Evolutionary conservation across 768 basidiomycete species (phyloP).

Genomic region (Leccinum aurantiacum): DNA sequence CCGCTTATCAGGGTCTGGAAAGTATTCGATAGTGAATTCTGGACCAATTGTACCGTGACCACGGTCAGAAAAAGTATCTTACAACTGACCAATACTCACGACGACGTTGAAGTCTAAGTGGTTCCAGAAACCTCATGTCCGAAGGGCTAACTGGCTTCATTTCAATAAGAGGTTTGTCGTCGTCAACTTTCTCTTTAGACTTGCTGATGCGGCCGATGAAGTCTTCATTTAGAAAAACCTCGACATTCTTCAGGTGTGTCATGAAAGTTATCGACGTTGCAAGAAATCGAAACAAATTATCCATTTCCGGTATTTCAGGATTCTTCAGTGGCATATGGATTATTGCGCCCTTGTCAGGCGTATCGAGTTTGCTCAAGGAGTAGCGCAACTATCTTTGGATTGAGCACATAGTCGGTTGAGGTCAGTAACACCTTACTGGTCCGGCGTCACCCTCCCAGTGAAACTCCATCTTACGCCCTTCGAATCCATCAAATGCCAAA

Average conservation of each 20-base stretch:
- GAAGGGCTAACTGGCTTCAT: conserved; percentile 51
- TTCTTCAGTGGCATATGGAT: conserved; percentile 86
- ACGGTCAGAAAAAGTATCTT: not conserved
- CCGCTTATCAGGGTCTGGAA: not conserved
- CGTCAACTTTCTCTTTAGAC: conserved; percentile 45
- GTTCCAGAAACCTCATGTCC: conserved; percentile 57
- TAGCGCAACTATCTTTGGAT: conserved; percentile 55
- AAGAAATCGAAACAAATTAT: conserved; percentile 86
- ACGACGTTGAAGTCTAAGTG: conserved; percentile 56
- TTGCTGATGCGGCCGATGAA: conserved; percentile 65
- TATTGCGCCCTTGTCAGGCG: conserved; percentile 60
- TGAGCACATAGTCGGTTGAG: not conserved
- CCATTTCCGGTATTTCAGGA: conserved; percentile 66
- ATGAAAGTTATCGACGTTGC: conserved; percentile 92
- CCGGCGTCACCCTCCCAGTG: conserved; percentile 79
- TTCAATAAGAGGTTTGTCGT: conserved; percentile 47
- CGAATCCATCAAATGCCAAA: conserved; percentile 1
- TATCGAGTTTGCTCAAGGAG: conserved; percentile 52
- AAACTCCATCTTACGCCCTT: conserved; percentile 88
- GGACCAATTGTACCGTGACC: not conserved
- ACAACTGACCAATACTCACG: not conserved
- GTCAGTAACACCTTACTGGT: conserved; percentile 49
- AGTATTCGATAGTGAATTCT: not conserved
- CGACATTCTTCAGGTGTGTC: conserved; percentile 67
- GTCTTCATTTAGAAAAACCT: conserved; percentile 75